These are phyloP conservation scores for Entomortierella parvispora DNA, from an alignment of 192 early-diverging fungal genomes.

Conservation along the genomic window DNA sequence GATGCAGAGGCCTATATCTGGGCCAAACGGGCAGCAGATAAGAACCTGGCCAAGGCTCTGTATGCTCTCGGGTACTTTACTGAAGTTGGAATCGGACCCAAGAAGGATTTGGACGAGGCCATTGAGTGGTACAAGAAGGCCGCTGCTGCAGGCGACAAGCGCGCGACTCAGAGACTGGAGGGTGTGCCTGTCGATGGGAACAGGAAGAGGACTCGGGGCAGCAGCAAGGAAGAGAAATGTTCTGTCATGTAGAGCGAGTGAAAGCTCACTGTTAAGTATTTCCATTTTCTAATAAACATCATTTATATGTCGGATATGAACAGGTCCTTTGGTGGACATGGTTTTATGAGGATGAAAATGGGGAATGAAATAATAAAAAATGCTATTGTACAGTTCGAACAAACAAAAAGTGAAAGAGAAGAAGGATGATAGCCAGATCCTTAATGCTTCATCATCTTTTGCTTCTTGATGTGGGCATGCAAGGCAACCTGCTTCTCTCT, in stretches of 20 bases:
- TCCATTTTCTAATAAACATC: too few species aligned
- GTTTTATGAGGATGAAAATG: slow-evolving; percentile 3
- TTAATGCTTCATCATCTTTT: slow-evolving; percentile 68
- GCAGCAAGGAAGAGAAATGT: slow-evolving; percentile 61
- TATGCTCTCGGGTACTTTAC: slow-evolving; percentile 76
- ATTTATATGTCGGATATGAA: too few species aligned
- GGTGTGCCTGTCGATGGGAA: slow-evolving; percentile 55
- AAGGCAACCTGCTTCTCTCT: slow-evolving; percentile 76
- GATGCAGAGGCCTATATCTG: slow-evolving; percentile 74
- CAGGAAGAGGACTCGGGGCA: too few species aligned
- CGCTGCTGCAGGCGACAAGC: slow-evolving; percentile 68
- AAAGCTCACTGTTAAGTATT: too few species aligned
- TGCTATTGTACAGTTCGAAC: slow-evolving; percentile 30
- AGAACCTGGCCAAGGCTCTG: slow-evolving; percentile 68
- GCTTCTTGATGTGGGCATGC: slow-evolving; percentile 70
- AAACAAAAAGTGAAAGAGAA: not conserved
- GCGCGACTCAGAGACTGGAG: slow-evolving; percentile 65
- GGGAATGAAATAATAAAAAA: slow-evolving; percentile 8
- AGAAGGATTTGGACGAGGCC: slow-evolving; percentile 66
- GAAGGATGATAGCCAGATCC: too few species aligned
- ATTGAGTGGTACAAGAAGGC: slow-evolving; percentile 75
- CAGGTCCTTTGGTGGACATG: too few species aligned
- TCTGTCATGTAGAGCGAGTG: slow-evolving; percentile 46
- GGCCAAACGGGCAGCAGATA: slow-evolving; percentile 69
- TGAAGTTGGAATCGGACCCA: slow-evolving; percentile 70